These are phyloP conservation scores for Zygotorulaspora danielsina DNA, from an alignment of 805 yeast genomes.

Conservation along the genomic window DNA sequence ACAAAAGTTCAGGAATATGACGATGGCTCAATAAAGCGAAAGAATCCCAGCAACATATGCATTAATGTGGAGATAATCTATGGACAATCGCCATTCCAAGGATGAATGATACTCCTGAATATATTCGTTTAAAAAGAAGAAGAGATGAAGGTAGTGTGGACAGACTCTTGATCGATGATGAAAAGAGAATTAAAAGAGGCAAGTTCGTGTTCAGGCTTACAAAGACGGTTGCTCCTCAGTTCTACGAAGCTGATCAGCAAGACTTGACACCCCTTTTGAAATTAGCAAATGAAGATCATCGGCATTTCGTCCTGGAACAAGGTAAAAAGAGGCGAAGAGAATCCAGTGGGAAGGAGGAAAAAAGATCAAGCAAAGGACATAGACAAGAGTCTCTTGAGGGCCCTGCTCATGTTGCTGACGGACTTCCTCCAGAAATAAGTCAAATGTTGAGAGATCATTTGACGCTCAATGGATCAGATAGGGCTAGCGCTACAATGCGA, in stretches of 20 bases:
- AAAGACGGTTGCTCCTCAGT: constrained; percentile 41
- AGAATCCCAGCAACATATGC: too few species aligned
- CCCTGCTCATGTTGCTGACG: constrained; percentile 20
- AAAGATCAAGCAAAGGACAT: neutral
- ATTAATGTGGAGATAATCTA: too few species aligned
- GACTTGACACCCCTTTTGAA: constrained; percentile 30
- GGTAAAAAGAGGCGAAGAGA: constrained; percentile 25
- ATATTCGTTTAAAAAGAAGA: constrained; percentile 80
- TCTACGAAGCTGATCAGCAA: constrained; percentile 26
- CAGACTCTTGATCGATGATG: constrained; percentile 50
- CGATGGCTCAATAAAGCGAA: too few species aligned
- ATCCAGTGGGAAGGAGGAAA: constrained; percentile 16
- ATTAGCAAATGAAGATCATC: constrained; percentile 21
- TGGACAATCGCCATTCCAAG: too few species aligned
- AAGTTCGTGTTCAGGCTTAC: constrained; percentile 45
- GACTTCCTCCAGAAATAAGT: constrained; percentile 58
- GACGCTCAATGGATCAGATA: constrained; percentile 27
- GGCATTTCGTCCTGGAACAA: constrained; percentile 33
- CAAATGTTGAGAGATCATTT: constrained; percentile 69
- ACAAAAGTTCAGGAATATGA: too few species aligned
- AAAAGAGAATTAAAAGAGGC: constrained; percentile 31
- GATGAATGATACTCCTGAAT: constrained; percentile 44
- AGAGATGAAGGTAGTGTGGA: constrained; percentile 85
- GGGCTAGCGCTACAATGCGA: constrained; percentile 18
- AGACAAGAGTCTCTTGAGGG: constrained; percentile 7